phyloP scores from a whole-genome alignment of 1,284 basidiomycete species.

The Puccinia hordei region DNA sequence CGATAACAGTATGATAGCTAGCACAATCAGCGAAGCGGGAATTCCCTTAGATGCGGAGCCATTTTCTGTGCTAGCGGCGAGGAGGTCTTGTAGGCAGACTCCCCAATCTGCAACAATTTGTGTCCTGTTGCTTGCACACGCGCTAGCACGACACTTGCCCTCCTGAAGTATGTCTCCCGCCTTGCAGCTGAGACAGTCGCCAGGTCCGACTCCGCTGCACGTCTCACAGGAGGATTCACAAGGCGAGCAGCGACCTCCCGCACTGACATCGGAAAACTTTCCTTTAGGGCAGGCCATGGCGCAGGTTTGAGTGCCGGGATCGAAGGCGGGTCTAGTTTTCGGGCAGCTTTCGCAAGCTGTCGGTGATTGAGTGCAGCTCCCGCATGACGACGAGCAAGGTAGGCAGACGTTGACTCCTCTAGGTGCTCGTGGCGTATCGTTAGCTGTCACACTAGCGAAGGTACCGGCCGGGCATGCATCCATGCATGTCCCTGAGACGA shows the following conservation, averaged over 20 bases:
- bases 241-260: slow-evolving; percentile 23
- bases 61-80: not conserved
- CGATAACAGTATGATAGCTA: slow-evolving; percentile 18
- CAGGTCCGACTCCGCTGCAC: slow-evolving; percentile 21
- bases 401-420: slow-evolving; percentile 33
- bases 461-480: slow-evolving; percentile 21
- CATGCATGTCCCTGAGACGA: slow-evolving; percentile 15
- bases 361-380: slow-evolving; percentile 14
- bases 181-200: slow-evolving; percentile 37
- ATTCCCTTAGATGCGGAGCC: not conserved
- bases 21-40: slow-evolving; percentile 20
- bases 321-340: slow-evolving; percentile 15
- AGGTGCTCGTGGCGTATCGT: slow-evolving; percentile 14
- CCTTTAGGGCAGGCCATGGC: slow-evolving; percentile 25
- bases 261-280: slow-evolving; percentile 9
- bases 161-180: not conserved
- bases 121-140: slow-evolving; percentile 1
- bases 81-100: slow-evolving; percentile 27
- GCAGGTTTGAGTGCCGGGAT: slow-evolving; percentile 39
- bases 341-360: slow-evolving; percentile 37
- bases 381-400: slow-evolving; percentile 26
- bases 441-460: slow-evolving; percentile 19
- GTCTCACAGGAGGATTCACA: slow-evolving; percentile 30
- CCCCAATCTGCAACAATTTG: slow-evolving; percentile 21
- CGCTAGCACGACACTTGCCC: slow-evolving; percentile 16